phyloP scores from a whole-genome alignment of 139 green algal genomes.

The Yamagishiella unicocca region DNA sequence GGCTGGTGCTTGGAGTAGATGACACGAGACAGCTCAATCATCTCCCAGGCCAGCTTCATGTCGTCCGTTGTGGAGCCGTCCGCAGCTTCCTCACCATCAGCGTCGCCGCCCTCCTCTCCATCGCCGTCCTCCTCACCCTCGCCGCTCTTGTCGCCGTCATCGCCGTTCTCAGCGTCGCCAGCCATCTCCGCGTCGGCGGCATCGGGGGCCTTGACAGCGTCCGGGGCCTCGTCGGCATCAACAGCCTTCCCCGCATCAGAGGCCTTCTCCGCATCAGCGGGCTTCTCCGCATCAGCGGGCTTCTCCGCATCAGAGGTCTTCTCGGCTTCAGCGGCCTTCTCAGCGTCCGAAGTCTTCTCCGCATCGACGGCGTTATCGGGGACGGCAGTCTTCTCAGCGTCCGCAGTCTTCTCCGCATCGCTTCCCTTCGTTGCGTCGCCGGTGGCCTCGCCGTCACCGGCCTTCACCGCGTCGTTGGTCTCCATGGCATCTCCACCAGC shows the following conservation, averaged over 20 bases:
- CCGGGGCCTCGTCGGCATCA: background rate
- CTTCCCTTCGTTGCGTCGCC: no score
- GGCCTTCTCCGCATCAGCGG: background rate
- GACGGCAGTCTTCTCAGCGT: background rate
- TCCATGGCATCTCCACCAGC: no score
- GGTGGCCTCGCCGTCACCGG: no score
- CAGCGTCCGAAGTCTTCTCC: no score
- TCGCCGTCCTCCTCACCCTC: background rate
- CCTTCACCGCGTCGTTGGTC: background rate
- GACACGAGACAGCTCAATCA: conserved; percentile 59
- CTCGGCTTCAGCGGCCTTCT: background rate
- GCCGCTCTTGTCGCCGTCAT: background rate
- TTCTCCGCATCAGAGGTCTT: background rate
- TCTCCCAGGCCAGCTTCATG: conserved; percentile 78
- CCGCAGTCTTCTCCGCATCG: background rate
- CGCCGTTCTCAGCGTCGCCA: background rate
- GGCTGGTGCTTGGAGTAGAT: conserved; percentile 29
- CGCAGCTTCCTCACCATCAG: conserved; percentile 44
- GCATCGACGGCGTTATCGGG: background rate
- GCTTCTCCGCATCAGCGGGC: background rate
- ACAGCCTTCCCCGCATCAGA: background rate
- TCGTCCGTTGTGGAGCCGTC: conserved; percentile 54
- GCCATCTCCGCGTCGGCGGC: background rate
- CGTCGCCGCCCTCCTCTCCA: background rate
- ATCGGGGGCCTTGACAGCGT: background rate